These are phyloP conservation scores for Phytophthora uliginosa DNA, from an alignment of 352 stramenopile species.

Conservation along the genomic window DNA sequence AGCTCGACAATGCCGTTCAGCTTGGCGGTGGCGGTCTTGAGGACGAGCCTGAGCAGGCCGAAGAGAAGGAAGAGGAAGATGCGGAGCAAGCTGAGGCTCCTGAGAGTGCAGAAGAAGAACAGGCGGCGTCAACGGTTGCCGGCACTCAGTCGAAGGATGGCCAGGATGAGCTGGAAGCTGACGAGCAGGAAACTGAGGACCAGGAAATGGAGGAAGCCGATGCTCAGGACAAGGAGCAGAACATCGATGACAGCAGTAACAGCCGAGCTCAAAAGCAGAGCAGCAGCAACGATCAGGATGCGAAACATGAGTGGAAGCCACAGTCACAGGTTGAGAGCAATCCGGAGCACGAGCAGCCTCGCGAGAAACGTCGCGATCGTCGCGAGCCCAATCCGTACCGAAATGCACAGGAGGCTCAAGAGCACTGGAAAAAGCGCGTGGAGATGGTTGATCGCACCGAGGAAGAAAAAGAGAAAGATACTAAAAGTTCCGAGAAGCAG, in stretches of 20 bases:
- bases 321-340: conserved; percentile 56
- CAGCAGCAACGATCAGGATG: conserved; percentile 66
- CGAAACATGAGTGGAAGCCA: conserved; percentile 64
- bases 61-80: conserved; percentile 73
- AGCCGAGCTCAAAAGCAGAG: conserved; percentile 61
- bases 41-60: conserved; percentile 76
- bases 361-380: conserved; percentile 83
- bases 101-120: conserved; percentile 52
- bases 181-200: conserved; percentile 56
- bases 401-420: conserved; percentile 95
- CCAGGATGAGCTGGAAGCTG: conserved; percentile 75
- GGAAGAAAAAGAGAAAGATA: conserved; percentile 50
- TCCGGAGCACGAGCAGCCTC: conserved; percentile 52
- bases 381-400: conserved; percentile 96
- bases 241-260: conserved; percentile 67
- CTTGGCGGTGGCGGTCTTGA: conserved; percentile 79
- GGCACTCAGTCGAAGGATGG: conserved; percentile 89
- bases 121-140: conserved; percentile 67
- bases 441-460: conserved; percentile 83
- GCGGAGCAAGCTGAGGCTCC: conserved; percentile 64
- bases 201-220: conserved; percentile 59
- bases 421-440: conserved; percentile 98
- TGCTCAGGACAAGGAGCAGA: conserved; percentile 60
- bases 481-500: conserved; percentile 45
- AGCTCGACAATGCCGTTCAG: conserved; percentile 73